Evolutionary conservation across 768 basidiomycete genomes (phyloP).

Genomic region (Russula foetens): DNA sequence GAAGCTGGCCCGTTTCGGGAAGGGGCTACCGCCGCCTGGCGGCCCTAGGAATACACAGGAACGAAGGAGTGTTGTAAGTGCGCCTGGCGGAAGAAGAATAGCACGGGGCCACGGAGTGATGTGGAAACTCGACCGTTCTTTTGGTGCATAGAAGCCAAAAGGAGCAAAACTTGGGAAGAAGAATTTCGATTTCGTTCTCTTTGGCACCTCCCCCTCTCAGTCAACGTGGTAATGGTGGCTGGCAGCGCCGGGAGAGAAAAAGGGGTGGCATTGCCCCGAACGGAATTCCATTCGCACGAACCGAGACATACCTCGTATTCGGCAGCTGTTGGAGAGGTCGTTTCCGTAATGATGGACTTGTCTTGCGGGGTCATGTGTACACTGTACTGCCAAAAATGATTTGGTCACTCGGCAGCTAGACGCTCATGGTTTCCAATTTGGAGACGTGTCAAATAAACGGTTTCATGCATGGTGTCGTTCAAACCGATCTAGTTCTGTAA

Average conservation of each 20-base stretch:
- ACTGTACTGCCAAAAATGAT: background rate
- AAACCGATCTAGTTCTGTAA: background rate
- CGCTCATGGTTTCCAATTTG: background rate
- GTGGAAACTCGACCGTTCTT: background rate
- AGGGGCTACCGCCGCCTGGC: background rate
- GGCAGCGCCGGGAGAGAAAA: background rate
- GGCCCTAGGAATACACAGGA: background rate
- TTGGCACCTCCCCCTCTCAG: background rate
- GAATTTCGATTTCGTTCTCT: conserved; percentile 3
- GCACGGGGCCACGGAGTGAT: background rate
- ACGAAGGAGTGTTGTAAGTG: too few species aligned
- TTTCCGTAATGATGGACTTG: conserved; percentile 6
- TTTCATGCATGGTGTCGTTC: background rate
- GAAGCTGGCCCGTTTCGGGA: background rate
- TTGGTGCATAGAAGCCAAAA: background rate
- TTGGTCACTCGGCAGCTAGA: background rate
- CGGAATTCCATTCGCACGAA: conserved; percentile 3
- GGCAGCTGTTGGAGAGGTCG: background rate
- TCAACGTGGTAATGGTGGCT: background rate
- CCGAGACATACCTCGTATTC: background rate
- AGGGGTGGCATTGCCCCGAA: conserved; percentile 1
- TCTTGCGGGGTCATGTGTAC: conserved; percentile 8
- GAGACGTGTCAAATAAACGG: background rate
- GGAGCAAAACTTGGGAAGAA: conserved; percentile 5
- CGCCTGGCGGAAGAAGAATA: too few species aligned